Evolutionary conservation across 2,329 filamentous ascomycete genomes (phyloP), one percentile per base, ranked within the genome.

Genomic region (Ceratocystis harringtonii): DNA sequence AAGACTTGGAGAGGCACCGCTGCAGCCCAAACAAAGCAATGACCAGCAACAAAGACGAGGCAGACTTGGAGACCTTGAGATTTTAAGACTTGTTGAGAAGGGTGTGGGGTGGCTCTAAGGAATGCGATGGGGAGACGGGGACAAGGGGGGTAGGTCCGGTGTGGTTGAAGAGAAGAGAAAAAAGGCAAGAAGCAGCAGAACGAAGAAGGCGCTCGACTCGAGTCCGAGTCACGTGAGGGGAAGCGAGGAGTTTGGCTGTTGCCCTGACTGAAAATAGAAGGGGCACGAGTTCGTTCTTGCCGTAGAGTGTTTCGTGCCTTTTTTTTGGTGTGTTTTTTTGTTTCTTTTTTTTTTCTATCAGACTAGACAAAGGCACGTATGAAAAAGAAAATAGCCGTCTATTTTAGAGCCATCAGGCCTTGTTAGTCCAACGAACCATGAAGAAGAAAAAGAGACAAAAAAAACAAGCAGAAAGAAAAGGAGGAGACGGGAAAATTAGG

Each of bases 21-120:
- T 52, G 41, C 62, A 64, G 63, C 19, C 63, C 63, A 36, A 64
- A 44, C 50, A 58, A 58, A 64, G 63, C 52, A 64, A 64, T 60
- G 63, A 64, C 63, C 48, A 64, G 50, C 52, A 58, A 58, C 28
- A 58, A 58, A 58, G 52, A 58, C 52, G 52, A 58, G 10, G 52
- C 19, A 32, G 52, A 12, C 12, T 36, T 36, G 52, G 36, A 25
- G 19, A n/a, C 52, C 10, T 30, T 30, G 52, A 5, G 28, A n/a
- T 17, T 58, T n/a, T 36, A 30, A 28, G 52, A 57, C 36, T 57
- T 45, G 48, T 64, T 55, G 62, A 64, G 62, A 36, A 64, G 36
- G 22, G 22, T 19, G 22, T 28, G 62, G 45, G 62, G 62, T 57
- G 62, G 41, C n/a, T 62, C 60, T 62, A 62, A 19, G 32, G 30